Conservation (phyloP, 805 yeast genomes). For the Suhomyces vadensis region DNA sequence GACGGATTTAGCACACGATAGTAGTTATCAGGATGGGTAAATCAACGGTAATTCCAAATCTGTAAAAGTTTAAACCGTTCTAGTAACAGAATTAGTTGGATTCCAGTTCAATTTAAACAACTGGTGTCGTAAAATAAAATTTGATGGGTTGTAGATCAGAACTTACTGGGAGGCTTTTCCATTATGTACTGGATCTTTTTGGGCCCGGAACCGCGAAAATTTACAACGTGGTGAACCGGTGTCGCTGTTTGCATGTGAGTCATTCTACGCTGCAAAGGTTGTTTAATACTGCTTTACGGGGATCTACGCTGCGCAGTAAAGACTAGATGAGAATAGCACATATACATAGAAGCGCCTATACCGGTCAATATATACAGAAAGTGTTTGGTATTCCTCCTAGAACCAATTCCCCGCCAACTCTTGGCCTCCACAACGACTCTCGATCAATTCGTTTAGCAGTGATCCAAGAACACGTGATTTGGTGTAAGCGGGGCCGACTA, state of each 20-base stretch:
- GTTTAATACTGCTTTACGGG: background rate
- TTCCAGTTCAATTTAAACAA: background rate
- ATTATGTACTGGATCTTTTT: slow-evolving; percentile 1
- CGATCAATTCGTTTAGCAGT: background rate
- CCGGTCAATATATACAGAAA: background rate
- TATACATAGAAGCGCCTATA: background rate
- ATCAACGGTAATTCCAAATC: no score
- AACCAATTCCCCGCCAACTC: no score
- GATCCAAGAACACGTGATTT: slow-evolving; percentile 5
- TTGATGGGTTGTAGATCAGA: background rate
- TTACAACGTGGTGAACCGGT: slow-evolving; percentile 8
- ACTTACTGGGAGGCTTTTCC: background rate
- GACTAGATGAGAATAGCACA: background rate
- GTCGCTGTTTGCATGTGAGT: slow-evolving; percentile 7
- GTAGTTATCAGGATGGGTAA: background rate
- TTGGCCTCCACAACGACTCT: background rate
- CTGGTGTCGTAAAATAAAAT: background rate
- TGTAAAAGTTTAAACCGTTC: background rate
- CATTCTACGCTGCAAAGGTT: slow-evolving; percentile 1
- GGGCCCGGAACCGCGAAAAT: slow-evolving; percentile 5
- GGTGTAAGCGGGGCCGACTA: slow-evolving; percentile 6
- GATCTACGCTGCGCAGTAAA: background rate
- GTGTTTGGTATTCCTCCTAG: no score
- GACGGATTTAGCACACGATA: background rate
- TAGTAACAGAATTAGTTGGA: background rate